Base-by-base conservation (phyloP, 257 asterid species). In the Phtheirospermum japonicum region DNA sequence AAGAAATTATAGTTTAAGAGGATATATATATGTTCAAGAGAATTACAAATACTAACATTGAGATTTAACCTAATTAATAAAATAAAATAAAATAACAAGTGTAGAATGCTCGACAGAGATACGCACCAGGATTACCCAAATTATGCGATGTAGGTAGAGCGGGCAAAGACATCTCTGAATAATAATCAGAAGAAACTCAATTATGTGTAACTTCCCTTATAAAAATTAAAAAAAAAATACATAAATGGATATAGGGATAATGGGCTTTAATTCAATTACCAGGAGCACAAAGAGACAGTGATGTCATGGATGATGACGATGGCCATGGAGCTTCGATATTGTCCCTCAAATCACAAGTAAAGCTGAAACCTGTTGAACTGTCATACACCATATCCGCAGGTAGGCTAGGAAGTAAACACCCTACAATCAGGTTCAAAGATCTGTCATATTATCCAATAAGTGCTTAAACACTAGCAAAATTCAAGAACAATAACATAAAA, bases 281-380 rank as follows among this genome's bases (percentile, higher is more conserved):
- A 32, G 99, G 96, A 52, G 99, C 99, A 74, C 99, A 93, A 39
- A 93, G 96, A 52, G 99, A 93, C 19, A 87, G 69, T 28, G 99
- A 80, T 51, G 99, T 69, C 50, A 81, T 42, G 7, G 97, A 80
- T 19, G 94, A 81, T 18, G 97, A 89, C 13, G 95, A 93, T 16
- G 99, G 99, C 97, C 99, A 93, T 50, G 97, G 99, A 67, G 99
- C 99, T 49, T 87, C 96, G 72, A 89, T 85, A 71, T 87, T 89
- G 79, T 93, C 97, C 34, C 82, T 83, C 69, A 93, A 75, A 68
- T 93, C 99, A 56, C 99, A 93, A 34, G 85, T 85, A 71, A 93
- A 85, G 79, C 94, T 93, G 83, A 79, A 83, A 39, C 99, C 99
- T 18, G 94, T 50, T 64, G 81, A 66, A 71, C 89, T 93, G 71